phyloP scores from a whole-genome alignment of 1,284 basidiomycete genomes.

The Cystobasidiaceae sp. region DNA sequence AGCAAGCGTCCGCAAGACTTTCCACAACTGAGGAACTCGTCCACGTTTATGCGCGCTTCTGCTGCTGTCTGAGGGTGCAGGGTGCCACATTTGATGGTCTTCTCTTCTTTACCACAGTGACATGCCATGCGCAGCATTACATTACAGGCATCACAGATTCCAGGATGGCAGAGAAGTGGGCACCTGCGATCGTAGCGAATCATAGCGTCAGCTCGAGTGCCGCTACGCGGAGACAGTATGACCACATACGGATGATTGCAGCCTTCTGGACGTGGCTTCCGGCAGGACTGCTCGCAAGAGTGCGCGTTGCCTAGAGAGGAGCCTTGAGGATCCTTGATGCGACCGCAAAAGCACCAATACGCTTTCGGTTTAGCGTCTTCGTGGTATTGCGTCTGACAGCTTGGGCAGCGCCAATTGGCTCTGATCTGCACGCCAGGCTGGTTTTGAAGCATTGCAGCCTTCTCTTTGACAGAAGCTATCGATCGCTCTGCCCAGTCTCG shows the following conservation, averaged over 20 bases:
- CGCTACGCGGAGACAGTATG: conserved; percentile 51
- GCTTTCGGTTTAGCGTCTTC: conserved; percentile 56
- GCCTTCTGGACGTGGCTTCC: conserved; percentile 55
- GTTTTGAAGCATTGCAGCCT: conserved; percentile 36
- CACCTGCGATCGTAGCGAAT: conserved; percentile 64
- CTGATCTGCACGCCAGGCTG: conserved; percentile 33
- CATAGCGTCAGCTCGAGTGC: conserved; percentile 52
- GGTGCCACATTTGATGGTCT: conserved; percentile 48
- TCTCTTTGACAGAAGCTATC: conserved; percentile 52
- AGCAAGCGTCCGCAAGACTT: conserved; percentile 31
- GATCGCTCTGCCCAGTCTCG: conserved; percentile 60
- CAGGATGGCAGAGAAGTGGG: conserved; percentile 62
- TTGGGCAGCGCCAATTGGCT: conserved; percentile 41
- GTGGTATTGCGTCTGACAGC: conserved; percentile 39
- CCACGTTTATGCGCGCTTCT: not conserved
- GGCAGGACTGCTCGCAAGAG: conserved; percentile 71
- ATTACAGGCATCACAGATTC: conserved; percentile 61
- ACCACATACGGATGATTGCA: conserved; percentile 68
- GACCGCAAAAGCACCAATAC: conserved; percentile 83
- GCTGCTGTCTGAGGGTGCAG: conserved; percentile 13
- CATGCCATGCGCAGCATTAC: conserved; percentile 58
- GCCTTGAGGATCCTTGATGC: conserved; percentile 59
- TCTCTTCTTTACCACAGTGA: conserved; percentile 68
- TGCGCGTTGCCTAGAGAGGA: conserved; percentile 66
- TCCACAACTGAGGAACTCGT: conserved; percentile 29